Conservation (phyloP, 2,329 filamentous ascomycete species). For the Colletotrichum filicis region DNA sequence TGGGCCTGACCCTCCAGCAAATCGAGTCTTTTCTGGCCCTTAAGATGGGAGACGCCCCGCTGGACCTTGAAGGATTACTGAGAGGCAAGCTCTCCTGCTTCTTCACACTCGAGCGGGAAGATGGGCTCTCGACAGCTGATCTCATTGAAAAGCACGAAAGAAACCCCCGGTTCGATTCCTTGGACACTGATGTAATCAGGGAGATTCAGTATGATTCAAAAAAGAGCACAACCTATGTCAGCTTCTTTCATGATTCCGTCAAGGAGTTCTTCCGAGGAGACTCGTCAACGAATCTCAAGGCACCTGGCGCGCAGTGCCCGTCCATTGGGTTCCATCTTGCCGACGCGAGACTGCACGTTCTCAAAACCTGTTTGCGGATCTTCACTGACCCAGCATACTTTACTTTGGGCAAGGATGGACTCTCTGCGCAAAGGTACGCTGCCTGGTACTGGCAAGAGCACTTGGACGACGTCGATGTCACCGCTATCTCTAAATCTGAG, state of each 20-base stretch:
- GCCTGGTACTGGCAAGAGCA: conserved; percentile 60
- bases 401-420: conserved; percentile 35
- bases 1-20: conserved; percentile 55
- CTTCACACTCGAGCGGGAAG: conserved; percentile 56
- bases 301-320: conserved; percentile 25
- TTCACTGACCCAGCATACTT: conserved; percentile 44
- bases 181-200: conserved; percentile 39
- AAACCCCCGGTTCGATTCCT: conserved; percentile 37
- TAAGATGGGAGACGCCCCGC: conserved; percentile 52
- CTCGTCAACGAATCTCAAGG: conserved; percentile 38
- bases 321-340: conserved; percentile 48
- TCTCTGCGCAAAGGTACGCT: conserved; percentile 45
- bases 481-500: conserved; percentile 39
- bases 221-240: conserved; percentile 51
- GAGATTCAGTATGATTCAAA: conserved; percentile 55
- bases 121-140: conserved; percentile 55
- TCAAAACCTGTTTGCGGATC: conserved; percentile 52
- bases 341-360: conserved; percentile 48
- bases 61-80: conserved; percentile 54
- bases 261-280: conserved; percentile 51
- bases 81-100: conserved; percentile 58
- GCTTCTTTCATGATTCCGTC: conserved; percentile 53
- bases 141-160: conserved; percentile 51
- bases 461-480: conserved; percentile 46
- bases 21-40: conserved; percentile 56